Conservation (phyloP, 225 moss, liverwort and hornwort genomes). For the Physcomitrium patens region DNA sequence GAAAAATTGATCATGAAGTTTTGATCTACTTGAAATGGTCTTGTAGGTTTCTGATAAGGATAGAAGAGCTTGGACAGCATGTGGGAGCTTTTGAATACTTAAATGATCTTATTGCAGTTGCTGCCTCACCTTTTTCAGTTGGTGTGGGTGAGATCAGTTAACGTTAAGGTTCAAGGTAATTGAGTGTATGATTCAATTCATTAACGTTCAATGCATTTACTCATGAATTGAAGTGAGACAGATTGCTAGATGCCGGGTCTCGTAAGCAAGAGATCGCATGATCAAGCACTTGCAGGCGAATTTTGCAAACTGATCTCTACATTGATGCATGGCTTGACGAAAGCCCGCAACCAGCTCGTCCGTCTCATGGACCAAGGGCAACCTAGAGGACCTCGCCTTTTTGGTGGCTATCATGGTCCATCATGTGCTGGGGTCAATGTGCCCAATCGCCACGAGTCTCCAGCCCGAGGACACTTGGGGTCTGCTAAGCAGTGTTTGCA, state of each 20-base stretch:
- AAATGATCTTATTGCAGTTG: background rate
- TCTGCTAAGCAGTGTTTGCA: conserved; percentile 38
- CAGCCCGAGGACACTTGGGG: conserved; percentile 19
- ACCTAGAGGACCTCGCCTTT: conserved; percentile 22
- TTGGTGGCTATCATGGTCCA: conserved; percentile 23
- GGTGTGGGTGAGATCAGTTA: background rate
- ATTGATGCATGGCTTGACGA: conserved; percentile 47
- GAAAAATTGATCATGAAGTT: background rate
- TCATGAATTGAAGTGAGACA: conserved; percentile 12
- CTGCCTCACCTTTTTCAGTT: background rate
- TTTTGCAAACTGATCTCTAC: conserved; percentile 44
- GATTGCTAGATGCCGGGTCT: conserved; percentile 41
- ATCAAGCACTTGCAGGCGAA: conserved; percentile 25
- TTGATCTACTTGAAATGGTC: background rate
- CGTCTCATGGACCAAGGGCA: conserved; percentile 38
- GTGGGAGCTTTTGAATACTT: background rate
- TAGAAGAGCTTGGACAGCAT: background rate
- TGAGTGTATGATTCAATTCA: background rate
- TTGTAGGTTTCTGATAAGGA: conserved; percentile 7
- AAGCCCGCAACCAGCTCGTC: conserved; percentile 43
- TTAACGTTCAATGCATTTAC: background rate
- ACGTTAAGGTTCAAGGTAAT: conserved; percentile 7
- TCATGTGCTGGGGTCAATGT: conserved; percentile 7
- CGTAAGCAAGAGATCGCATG: conserved; percentile 24
- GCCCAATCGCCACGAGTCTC: conserved; percentile 29